A percentile compares a stretch with the other conserved stretches of the same genome.
These are phyloP conservation scores for Hyaloscypha variabilis DNA, from an alignment of 495 filamentous ascomycete species.

Conservation along the genomic window DNA sequence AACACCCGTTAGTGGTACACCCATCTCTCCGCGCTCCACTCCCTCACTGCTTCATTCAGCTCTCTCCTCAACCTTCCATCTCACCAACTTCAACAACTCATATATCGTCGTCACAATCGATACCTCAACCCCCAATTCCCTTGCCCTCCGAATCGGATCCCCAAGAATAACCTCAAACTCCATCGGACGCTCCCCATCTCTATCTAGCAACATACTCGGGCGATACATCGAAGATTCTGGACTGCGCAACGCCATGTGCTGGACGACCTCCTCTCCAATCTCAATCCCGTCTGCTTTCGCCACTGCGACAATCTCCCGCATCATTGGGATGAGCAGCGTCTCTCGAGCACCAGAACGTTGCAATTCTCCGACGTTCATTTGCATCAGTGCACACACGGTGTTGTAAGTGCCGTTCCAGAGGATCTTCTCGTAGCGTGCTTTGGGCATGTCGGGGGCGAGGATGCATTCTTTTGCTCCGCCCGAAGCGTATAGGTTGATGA, in stretches of 20 bases:
- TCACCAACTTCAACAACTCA: slow-evolving; percentile 39
- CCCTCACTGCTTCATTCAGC: too few relatives aligned
- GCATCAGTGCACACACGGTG: slow-evolving; percentile 44
- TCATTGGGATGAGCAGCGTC: neutral
- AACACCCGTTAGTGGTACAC: too few relatives aligned
- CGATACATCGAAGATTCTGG: slow-evolving; percentile 48
- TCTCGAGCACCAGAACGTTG: slow-evolving; percentile 18
- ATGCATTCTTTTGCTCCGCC: slow-evolving; percentile 34
- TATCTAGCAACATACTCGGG: slow-evolving; percentile 58
- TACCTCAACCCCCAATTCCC: slow-evolving; percentile 45
- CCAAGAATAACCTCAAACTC: slow-evolving; percentile 59
- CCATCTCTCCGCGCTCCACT: too few relatives aligned
- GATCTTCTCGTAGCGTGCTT: slow-evolving; percentile 50
- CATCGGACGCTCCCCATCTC: slow-evolving; percentile 44
- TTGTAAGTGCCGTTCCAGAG: slow-evolving; percentile 51
- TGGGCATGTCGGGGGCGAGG: slow-evolving; percentile 38
- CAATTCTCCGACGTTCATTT: slow-evolving; percentile 44
- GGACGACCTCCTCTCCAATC: slow-evolving; percentile 53
- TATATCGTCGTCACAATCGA: slow-evolving; percentile 48
- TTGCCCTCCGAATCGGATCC: slow-evolving; percentile 45
- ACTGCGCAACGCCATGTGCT: slow-evolving; percentile 41
- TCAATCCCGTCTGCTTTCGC: slow-evolving; percentile 33
- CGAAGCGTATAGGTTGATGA: slow-evolving; percentile 40
- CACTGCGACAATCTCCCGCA: slow-evolving; percentile 8
- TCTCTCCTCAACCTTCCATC: slow-evolving; percentile 27